phyloP scores from a whole-genome alignment of 2,329 filamentous ascomycete genomes.

The Alternaria postmessia region DNA sequence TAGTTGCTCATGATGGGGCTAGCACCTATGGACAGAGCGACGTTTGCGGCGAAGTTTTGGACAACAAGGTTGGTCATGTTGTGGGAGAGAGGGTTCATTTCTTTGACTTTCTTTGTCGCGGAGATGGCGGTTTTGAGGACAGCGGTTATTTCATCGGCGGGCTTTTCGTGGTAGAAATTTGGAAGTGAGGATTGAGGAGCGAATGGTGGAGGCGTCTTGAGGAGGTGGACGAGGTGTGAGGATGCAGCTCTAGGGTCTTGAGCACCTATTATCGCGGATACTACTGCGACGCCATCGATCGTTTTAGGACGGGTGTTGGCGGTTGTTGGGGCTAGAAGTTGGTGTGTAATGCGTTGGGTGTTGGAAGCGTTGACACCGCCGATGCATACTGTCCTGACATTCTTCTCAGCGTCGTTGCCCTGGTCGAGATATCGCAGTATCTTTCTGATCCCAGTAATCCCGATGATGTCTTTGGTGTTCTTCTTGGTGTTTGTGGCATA shows the following conservation, averaged over 20 bases:
- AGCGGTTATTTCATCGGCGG: conserved; percentile 19
- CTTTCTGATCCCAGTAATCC: conserved; percentile 72
- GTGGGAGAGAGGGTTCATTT: conserved; percentile 77
- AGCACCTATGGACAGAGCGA: conserved; percentile 82
- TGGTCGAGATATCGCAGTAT: conserved; percentile 70
- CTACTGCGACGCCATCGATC: conserved; percentile 84
- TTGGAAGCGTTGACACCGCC: conserved; percentile 86
- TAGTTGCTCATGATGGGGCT: conserved; percentile 96
- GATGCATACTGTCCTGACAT: conserved; percentile 74
- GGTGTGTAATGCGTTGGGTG: conserved; percentile 75
- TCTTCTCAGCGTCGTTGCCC: conserved; percentile 34
- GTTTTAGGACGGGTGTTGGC: conserved; percentile 56
- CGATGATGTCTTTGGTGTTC: conserved; percentile 84
- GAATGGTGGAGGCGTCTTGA: conserved; percentile 52
- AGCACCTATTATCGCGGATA: conserved; percentile 85
- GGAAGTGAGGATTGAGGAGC: conserved; percentile 28
- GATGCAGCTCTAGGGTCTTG: conserved; percentile 71
- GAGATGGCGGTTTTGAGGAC: conserved; percentile 49
- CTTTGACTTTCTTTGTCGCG: conserved; percentile 66
- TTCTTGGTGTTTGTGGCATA: conserved; percentile 85
- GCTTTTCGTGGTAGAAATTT: conserved; percentile 30
- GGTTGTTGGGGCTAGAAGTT: conserved; percentile 61
- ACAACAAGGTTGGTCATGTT: conserved; percentile 99
- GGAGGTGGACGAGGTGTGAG: conserved; percentile 63
- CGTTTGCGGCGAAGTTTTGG: conserved; percentile 92